Evolutionary conservation across 2,329 filamentous ascomycete species (phyloP).

Genomic region (Colletotrichum magnum): DNA sequence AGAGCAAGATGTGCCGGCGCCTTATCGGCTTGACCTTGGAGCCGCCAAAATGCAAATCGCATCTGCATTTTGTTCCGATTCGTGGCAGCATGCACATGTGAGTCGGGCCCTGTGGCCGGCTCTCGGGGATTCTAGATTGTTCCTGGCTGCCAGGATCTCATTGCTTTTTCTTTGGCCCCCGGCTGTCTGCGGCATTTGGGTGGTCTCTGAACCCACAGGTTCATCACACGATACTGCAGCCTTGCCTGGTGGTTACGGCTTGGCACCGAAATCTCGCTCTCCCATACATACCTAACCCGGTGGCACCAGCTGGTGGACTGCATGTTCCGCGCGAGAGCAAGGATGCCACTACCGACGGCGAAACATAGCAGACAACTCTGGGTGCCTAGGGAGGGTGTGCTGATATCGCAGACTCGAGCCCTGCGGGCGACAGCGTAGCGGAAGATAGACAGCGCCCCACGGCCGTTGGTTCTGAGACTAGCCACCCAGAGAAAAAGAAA

Average conservation of each 20-base stretch:
- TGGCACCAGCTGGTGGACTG: constrained; percentile 24
- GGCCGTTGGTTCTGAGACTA: constrained; percentile 22
- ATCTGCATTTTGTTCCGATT: neutral
- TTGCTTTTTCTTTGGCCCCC: constrained; percentile 12
- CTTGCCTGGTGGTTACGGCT: constrained; percentile 29
- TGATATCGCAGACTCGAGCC: constrained; percentile 16
- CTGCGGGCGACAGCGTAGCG: constrained; percentile 13
- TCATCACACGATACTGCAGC: constrained; percentile 34
- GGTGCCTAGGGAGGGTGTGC: neutral
- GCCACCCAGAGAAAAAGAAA: constrained; percentile 13
- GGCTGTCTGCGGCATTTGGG: constrained; percentile 11
- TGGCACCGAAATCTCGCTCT: constrained; percentile 25
- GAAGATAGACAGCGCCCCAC: constrained; percentile 11
- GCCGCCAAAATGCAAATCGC: neutral
- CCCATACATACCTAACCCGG: constrained; percentile 29
- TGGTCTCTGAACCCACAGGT: constrained; percentile 12
- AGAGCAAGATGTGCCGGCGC: neutral
- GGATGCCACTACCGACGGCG: constrained; percentile 6
- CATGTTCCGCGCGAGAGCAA: constrained; percentile 5
- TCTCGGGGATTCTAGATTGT: constrained; percentile 22
- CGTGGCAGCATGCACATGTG: neutral
- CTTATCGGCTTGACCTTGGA: neutral
- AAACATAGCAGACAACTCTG: constrained; percentile 16
- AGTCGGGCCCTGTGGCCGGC: neutral
- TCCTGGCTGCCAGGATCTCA: neutral